phyloP scores from a whole-genome alignment of 164 flowering plant genomes.

The Macadamia integrifolia region DNA sequence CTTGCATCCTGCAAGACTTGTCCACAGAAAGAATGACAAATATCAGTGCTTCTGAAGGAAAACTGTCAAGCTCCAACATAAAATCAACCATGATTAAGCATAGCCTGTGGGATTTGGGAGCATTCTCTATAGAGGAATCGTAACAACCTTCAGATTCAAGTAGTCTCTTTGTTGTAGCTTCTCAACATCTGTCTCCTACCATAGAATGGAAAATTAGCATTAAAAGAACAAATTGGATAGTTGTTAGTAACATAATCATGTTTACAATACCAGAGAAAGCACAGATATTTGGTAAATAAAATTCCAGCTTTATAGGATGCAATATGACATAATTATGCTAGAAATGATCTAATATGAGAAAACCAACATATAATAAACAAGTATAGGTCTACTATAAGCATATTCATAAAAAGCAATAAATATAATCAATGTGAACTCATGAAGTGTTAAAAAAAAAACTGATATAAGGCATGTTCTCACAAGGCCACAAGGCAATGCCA shows the following conservation, averaged over 20 bases:
- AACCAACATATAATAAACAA: too few species aligned
- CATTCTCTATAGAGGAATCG: background rate
- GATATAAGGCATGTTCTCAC: too few species aligned
- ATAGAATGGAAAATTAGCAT: background rate
- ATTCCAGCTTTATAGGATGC: background rate
- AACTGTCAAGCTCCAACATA: background rate
- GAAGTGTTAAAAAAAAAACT: too few species aligned
- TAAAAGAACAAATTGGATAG: background rate
- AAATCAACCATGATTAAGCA: background rate
- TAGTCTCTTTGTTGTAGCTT: constrained; percentile 92
- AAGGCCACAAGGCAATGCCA: too few species aligned
- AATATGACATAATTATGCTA: too few species aligned
- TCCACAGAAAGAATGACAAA: constrained; percentile 16
- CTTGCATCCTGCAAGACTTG: constrained; percentile 82
- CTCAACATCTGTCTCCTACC: constrained; percentile 93
- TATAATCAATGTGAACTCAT: too few species aligned
- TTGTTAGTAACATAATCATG: too few species aligned
- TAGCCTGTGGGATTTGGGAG: background rate
- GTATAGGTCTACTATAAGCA: too few species aligned
- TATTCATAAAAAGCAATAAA: too few species aligned
- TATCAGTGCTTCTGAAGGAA: constrained; percentile 3
- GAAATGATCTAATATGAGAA: too few species aligned
- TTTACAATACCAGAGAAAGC: too few species aligned
- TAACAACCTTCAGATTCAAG: constrained; percentile 63
- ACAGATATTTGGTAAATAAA: too few species aligned